A percentile compares a stretch with the other conserved stretches of the same genome.
Evolutionary conservation across 2,329 filamentous ascomycete genomes (phyloP).

Genomic region (Fusarium euwallaceae): DNA sequence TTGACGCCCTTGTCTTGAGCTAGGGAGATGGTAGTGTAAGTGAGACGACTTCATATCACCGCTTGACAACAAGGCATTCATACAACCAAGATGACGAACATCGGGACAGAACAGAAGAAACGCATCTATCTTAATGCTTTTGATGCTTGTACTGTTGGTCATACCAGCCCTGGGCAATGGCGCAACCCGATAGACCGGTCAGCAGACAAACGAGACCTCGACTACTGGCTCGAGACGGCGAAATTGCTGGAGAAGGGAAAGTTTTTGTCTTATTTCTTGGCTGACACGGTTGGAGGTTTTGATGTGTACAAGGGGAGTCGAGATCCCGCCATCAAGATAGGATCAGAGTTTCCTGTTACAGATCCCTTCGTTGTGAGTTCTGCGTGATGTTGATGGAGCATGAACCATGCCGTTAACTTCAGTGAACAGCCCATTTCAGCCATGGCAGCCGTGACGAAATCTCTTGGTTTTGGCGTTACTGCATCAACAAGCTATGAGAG

Average conservation of each 20-base stretch:
- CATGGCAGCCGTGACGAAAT: constrained; percentile 74
- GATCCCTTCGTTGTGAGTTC: constrained; percentile 65
- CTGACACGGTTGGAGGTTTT: constrained; percentile 61
- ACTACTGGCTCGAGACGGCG: constrained; percentile 74
- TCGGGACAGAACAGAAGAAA: background rate
- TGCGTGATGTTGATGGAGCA: too few species aligned
- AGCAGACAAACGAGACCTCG: constrained; percentile 49
- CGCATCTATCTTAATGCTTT: constrained; percentile 32
- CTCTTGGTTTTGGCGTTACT: constrained; percentile 73
- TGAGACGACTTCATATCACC: background rate
- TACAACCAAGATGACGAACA: background rate
- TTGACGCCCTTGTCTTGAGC: background rate
- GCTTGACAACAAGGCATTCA: background rate
- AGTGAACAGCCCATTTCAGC: constrained; percentile 66
- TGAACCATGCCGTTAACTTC: background rate
- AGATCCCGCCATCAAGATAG: constrained; percentile 70
- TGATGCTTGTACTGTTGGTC: constrained; percentile 22
- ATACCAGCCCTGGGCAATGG: constrained; percentile 33
- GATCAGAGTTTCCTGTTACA: constrained; percentile 62
- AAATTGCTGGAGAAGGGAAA: constrained; percentile 71
- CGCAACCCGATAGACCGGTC: constrained; percentile 23
- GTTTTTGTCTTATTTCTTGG: constrained; percentile 73
- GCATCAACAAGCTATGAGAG: constrained; percentile 63
- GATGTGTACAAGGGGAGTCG: constrained; percentile 23
- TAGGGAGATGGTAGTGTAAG: background rate